These are phyloP conservation scores for Vachellia collinsii DNA, from an alignment of 306 rosid genomes.

Conservation along the genomic window DNA sequence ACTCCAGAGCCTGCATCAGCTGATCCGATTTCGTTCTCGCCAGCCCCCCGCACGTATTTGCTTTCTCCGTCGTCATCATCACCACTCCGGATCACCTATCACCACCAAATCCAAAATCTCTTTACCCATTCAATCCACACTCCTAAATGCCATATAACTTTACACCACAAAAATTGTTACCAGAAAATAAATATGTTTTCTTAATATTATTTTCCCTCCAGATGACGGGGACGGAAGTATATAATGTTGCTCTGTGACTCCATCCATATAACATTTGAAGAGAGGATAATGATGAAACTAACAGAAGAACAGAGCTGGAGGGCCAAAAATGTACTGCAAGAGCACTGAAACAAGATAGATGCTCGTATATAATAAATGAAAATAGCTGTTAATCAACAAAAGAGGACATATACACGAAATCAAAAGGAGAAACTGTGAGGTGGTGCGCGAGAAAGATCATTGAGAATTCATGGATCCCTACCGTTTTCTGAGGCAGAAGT, in stretches of 20 bases:
- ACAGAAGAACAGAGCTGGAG: neutral
- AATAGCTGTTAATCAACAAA: neutral
- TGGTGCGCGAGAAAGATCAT: neutral
- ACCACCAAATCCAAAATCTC: neutral
- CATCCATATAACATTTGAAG: neutral
- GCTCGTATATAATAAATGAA: neutral
- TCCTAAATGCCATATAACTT: neutral
- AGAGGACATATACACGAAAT: neutral
- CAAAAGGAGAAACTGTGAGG: neutral
- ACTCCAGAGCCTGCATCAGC: slow-evolving; percentile 67
- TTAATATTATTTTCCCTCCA: neutral
- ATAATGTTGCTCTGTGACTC: neutral
- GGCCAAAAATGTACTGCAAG: slow-evolving; percentile 3
- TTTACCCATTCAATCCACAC: neutral
- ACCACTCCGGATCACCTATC: neutral
- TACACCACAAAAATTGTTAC: neutral
- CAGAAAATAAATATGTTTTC: neutral
- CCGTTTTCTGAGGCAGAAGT: neutral
- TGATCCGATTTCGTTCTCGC: slow-evolving; percentile 84
- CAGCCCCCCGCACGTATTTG: slow-evolving; percentile 44
- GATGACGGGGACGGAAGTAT: neutral
- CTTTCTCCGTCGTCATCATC: slow-evolving; percentile 66
- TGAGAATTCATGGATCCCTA: slow-evolving; percentile 18
- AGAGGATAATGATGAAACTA: neutral
- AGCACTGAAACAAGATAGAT: neutral